These are phyloP conservation scores for Melaleuca alternifolia DNA, from an alignment of 345 rosid genomes.

Conservation along the genomic window DNA sequence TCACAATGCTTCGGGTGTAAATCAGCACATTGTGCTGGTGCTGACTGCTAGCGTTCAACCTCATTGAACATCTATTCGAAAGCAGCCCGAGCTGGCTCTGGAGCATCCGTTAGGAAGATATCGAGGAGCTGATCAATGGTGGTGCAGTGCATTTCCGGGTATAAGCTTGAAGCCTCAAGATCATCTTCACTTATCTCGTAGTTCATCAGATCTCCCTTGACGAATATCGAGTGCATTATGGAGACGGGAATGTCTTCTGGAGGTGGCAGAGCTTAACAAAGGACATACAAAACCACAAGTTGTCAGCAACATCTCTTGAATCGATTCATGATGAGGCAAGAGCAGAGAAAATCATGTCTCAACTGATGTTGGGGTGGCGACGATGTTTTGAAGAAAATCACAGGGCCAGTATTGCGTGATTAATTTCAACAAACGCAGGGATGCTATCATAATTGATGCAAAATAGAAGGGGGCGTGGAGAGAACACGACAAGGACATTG, in stretches of 20 bases:
- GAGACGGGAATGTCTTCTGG: constrained; percentile 15
- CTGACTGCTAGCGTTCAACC: neutral
- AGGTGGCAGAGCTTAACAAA: constrained; percentile 10
- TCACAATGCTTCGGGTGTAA: neutral
- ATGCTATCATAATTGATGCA: neutral
- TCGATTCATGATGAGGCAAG: neutral
- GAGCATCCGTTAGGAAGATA: constrained; percentile 13
- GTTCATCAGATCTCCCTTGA: constrained; percentile 6
- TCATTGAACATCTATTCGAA: constrained; percentile 1
- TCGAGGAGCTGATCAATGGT: constrained; percentile 15
- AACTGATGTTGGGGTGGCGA: neutral
- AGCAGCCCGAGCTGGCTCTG: neutral
- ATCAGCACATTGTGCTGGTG: neutral
- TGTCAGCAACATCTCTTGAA: neutral
- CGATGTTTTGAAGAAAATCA: neutral
- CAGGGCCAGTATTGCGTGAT: neutral
- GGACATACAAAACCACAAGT: neutral
- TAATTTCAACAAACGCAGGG: neutral
- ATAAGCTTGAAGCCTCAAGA: constrained; percentile 16
- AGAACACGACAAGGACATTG: neutral
- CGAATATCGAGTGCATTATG: constrained; percentile 3
- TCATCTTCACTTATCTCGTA: constrained; percentile 8
- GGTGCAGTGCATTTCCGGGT: constrained; percentile 10
- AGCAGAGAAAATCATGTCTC: neutral
- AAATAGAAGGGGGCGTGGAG: too few species aligned